Evolutionary conservation across 1,284 basidiomycete species (phyloP), one percentile per base, ranked within the genome.

Genomic region (Wallemia hederae): DNA sequence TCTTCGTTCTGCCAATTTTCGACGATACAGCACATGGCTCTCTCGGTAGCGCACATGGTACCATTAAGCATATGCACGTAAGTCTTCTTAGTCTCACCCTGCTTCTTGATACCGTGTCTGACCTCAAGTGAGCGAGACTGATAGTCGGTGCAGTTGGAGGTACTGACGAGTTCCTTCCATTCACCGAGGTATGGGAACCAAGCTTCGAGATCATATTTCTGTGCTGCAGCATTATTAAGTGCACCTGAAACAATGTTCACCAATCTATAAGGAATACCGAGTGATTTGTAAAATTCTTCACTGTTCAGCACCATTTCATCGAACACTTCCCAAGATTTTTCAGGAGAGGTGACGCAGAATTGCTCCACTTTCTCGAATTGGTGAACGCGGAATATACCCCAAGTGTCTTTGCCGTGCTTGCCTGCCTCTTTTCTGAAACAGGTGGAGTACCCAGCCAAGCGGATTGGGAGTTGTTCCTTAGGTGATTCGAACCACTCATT

Each of bases 351-450:
- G 66, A 99, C 79, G 74, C 85, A 83, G 74, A 98, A 98, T 75
- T 79, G 78, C 71, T 99, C 94, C 60, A 99, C 78, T 75, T 99
- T 99, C 74, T 99, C 94, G 67, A 99, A 99, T 73, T 99, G 94
- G 71, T 99, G 94, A 60, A 98, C 91, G 33, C 94, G 86, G 81
- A 98, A 98, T 72, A 97, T 96, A 62, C 92, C 94, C 90, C 92
- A 97, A 74, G 94, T 97, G 68, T 99, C 94, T 62, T 89, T 83
- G 17, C 94, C 94, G 56, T 90, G 88, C 2, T 87, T 85, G 58
- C 92, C 94, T 2, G 92, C 92, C 74, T 99, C 92, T 73, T 97
- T 98, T 58, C 94, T 80, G 82, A 99, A 99, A 72, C 92, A 98
- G n/a, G 92, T 98, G 67, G 78, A 79, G 71, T 79, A 79, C 29